These are phyloP conservation scores for Beauveria caledonica DNA, from an alignment of 2,329 filamentous ascomycete genomes.

Conservation along the genomic window DNA sequence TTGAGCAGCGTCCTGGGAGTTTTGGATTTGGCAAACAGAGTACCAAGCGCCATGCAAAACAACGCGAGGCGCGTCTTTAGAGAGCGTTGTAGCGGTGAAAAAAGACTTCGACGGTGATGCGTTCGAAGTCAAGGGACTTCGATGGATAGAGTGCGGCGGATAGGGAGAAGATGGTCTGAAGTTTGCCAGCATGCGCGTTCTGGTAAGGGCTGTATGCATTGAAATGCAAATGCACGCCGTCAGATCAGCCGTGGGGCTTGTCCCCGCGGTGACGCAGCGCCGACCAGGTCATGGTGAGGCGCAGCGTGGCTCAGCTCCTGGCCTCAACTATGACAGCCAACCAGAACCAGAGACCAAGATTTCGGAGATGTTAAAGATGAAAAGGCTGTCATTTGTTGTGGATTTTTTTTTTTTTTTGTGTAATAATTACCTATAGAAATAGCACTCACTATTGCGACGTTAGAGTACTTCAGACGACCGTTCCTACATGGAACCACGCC, in stretches of 20 bases:
- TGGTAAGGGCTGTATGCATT: not conserved
- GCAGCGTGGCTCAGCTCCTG: slow-evolving; percentile 20
- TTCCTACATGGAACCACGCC: too few relatives aligned
- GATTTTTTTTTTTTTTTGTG: too few relatives aligned
- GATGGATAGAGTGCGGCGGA: not conserved
- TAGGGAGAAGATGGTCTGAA: not conserved
- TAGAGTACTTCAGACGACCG: not conserved
- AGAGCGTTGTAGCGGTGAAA: not conserved
- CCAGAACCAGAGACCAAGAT: not conserved
- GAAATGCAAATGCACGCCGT: slow-evolving; percentile 1
- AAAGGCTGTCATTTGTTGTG: too few relatives aligned
- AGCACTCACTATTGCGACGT: too few relatives aligned
- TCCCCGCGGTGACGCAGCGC: slow-evolving; percentile 20
- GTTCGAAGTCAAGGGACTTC: too few relatives aligned
- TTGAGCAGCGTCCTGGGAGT: not conserved
- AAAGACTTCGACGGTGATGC: not conserved
- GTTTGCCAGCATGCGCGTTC: not conserved
- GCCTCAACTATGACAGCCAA: not conserved
- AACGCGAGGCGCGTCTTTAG: not conserved
- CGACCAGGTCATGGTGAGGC: slow-evolving; percentile 8
- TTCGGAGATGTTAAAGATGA: not conserved
- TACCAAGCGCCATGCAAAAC: not conserved
- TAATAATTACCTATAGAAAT: too few relatives aligned
- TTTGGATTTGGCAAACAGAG: not conserved
- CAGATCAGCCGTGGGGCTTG: slow-evolving; percentile 9